Evolutionary conservation across 2,329 filamentous ascomycete species (phyloP).

Genomic region (Fusarium keratoplasticum): DNA sequence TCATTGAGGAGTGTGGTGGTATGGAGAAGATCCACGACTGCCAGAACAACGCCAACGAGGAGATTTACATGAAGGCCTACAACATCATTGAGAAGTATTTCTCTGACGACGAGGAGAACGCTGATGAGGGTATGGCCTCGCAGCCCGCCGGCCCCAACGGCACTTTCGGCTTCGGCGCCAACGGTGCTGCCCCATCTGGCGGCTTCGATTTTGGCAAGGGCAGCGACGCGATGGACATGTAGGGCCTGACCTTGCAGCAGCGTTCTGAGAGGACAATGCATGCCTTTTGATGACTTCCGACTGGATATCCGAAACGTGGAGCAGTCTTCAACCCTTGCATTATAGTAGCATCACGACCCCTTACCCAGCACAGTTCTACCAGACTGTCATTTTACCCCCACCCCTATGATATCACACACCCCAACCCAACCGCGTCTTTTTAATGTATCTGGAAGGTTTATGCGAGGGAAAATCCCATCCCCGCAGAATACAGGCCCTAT

Average conservation of each 20-base stretch:
- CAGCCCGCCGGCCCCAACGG: constrained; percentile 76
- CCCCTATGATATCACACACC: constrained; percentile 48
- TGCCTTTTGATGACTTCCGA: constrained; percentile 14
- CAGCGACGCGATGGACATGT: constrained; percentile 75
- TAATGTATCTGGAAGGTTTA: constrained; percentile 54
- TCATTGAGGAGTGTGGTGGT: constrained; percentile 97
- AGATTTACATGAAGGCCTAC: constrained; percentile 99
- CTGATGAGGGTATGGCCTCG: constrained; percentile 78
- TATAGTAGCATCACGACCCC: constrained; percentile 42
- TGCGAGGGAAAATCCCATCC: constrained; percentile 44
- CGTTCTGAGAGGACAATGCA: constrained; percentile 12
- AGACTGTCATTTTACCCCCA: constrained; percentile 40
- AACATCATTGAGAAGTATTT: constrained; percentile 99
- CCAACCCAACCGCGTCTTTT: constrained; percentile 46
- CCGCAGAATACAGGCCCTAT: constrained; percentile 59
- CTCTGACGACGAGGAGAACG: constrained; percentile 96
- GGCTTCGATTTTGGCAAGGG: constrained; percentile 94
- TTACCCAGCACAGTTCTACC: constrained; percentile 39
- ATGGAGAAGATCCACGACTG: constrained; percentile 99
- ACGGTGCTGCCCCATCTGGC: constrained; percentile 71
- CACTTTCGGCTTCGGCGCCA: constrained; percentile 83
- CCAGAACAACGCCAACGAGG: constrained; percentile 99
- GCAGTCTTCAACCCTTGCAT: constrained; percentile 33
- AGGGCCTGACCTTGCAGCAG: constrained; percentile 43
- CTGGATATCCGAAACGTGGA: constrained; percentile 29